Percentiles rank a stretch among this genome's conserved stretches.
These are phyloP conservation scores for Brassica balearica DNA, from an alignment of 441 rosid species.

Conservation along the genomic window DNA sequence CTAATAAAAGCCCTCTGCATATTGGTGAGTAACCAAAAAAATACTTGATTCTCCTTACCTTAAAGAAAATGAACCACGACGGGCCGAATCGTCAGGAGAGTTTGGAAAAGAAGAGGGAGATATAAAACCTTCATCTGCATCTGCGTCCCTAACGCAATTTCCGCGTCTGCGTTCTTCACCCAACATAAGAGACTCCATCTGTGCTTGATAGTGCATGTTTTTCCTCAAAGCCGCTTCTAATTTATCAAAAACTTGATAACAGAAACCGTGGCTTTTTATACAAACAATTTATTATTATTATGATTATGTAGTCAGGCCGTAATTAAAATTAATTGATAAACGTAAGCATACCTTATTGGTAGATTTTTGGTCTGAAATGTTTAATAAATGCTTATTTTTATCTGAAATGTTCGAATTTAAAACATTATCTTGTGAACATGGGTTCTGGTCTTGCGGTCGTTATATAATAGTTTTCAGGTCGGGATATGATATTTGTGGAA, in stretches of 20 bases:
- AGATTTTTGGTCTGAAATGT: background rate
- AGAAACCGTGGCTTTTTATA: background rate
- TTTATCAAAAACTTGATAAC: conserved; percentile 4
- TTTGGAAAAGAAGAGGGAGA: background rate
- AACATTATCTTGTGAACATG: conserved; percentile 43
- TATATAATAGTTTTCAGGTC: conserved; percentile 1
- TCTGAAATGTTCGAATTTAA: background rate
- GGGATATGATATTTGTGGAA: conserved; percentile 28
- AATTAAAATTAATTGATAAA: too few relatives aligned
- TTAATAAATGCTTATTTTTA: background rate
- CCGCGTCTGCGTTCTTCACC: conserved; percentile 43
- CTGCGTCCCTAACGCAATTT: conserved; percentile 34
- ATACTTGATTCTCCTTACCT: conserved; percentile 21
- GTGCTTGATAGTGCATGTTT: conserved; percentile 42
- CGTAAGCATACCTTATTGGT: background rate
- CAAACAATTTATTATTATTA: background rate
- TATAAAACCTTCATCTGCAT: conserved; percentile 34
- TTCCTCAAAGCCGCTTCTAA: background rate
- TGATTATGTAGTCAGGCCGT: conserved; percentile 6
- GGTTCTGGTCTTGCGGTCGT: conserved; percentile 24
- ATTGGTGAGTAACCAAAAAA: background rate
- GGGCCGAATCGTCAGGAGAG: conserved; percentile 42
- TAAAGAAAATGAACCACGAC: conserved; percentile 38
- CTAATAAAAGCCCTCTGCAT: background rate
- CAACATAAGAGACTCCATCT: conserved; percentile 44